Evolutionary conservation across 805 yeast species (phyloP).

Genomic region (Ogataea nitratoaversa): DNA sequence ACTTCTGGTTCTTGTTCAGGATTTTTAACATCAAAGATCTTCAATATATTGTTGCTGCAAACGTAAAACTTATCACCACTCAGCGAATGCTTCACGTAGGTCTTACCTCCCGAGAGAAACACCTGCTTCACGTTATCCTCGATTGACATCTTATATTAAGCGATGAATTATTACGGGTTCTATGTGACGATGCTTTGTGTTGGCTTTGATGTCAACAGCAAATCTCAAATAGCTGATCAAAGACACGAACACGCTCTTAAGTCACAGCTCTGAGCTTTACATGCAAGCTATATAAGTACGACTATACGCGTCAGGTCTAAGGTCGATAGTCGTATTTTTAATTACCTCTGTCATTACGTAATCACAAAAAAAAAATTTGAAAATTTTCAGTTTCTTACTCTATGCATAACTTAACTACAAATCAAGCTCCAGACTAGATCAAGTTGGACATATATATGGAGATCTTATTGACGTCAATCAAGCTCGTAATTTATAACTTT

Average conservation of each 20-base stretch:
- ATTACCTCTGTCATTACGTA: constrained; percentile 1
- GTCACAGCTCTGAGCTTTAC: too few relatives aligned
- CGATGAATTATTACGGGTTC: neutral
- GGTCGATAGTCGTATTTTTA: neutral
- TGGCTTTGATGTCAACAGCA: too few relatives aligned
- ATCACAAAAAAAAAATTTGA: neutral
- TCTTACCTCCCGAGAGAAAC: constrained; percentile 27
- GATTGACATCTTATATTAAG: constrained; percentile 16
- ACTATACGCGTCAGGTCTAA: too few relatives aligned
- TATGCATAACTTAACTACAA: too few relatives aligned
- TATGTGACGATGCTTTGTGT: too few relatives aligned
- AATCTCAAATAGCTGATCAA: too few relatives aligned
- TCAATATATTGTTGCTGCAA: constrained; percentile 54
- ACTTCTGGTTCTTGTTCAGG: constrained; percentile 60
- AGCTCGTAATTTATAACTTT: too few relatives aligned
- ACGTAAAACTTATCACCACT: constrained; percentile 37
- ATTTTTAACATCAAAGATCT: constrained; percentile 42
- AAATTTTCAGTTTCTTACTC: constrained; percentile 2
- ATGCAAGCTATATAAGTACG: too few relatives aligned
- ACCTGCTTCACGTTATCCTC: constrained; percentile 28
- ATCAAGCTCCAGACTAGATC: too few relatives aligned
- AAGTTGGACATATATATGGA: too few relatives aligned
- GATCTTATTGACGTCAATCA: too few relatives aligned
- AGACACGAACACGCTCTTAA: too few relatives aligned
- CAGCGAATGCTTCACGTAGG: constrained; percentile 19